Evolutionary conservation across 2,329 filamentous ascomycete species (phyloP).

Genomic region (Sordariomycetes sp.): DNA sequence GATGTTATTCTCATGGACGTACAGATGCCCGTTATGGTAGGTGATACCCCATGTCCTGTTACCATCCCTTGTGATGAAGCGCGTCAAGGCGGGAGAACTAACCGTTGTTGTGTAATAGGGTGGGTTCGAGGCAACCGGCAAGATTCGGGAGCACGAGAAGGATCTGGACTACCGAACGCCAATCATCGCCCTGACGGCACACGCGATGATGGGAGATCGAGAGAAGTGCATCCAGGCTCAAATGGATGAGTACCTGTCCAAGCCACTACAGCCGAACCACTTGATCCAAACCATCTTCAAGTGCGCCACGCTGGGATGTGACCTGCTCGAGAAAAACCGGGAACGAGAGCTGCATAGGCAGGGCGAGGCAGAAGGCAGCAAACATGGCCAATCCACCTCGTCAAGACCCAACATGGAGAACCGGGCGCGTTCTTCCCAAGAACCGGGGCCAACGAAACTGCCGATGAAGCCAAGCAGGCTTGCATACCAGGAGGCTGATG

Average conservation of each 20-base stretch:
- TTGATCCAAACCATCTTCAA: slow-evolving; percentile 97
- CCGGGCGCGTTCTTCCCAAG: slow-evolving; percentile 58
- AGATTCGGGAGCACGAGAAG: slow-evolving; percentile 91
- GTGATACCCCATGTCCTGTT: slow-evolving; percentile 14
- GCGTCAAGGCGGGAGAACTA: not conserved
- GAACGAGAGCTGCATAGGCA: slow-evolving; percentile 47
- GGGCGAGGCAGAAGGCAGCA: slow-evolving; percentile 18
- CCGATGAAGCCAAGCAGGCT: not conserved
- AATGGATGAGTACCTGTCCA: slow-evolving; percentile 98
- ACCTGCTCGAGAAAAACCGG: slow-evolving; percentile 66
- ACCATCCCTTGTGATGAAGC: not conserved
- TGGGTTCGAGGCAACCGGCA: slow-evolving; percentile 92
- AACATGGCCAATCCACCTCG: not conserved
- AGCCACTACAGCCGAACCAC: slow-evolving; percentile 92
- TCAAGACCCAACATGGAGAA: slow-evolving; percentile 34
- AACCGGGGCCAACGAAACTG: slow-evolving; percentile 36
- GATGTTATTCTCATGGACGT: slow-evolving; percentile 99
- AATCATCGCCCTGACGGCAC: slow-evolving; percentile 92
- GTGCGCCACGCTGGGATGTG: slow-evolving; percentile 83
- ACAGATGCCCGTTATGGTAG: slow-evolving; percentile 98
- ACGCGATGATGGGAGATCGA: slow-evolving; percentile 96
- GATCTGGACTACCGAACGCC: slow-evolving; percentile 74
- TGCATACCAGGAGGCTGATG: slow-evolving; percentile 40
- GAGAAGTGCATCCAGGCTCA: slow-evolving; percentile 98
- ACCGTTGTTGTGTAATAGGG: slow-evolving; percentile 38